These are phyloP conservation scores for Boletales sp. DNA, from an alignment of 768 basidiomycete species.

Conservation along the genomic window DNA sequence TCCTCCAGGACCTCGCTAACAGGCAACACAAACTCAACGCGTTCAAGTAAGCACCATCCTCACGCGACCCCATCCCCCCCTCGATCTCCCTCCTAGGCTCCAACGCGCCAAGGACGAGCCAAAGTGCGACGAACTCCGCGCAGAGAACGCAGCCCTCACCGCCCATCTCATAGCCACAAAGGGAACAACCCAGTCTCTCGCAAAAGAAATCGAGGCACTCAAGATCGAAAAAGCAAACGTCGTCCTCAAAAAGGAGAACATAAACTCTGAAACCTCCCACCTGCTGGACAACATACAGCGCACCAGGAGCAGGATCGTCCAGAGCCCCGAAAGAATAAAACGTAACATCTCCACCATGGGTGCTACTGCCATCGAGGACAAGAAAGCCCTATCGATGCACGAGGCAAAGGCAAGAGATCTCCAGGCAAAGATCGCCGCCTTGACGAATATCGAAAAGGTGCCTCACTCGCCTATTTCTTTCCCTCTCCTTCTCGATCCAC, in stretches of 20 bases:
- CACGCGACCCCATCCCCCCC: neutral
- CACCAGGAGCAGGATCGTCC: slow-evolving; percentile 75
- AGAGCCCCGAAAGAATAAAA: slow-evolving; percentile 88
- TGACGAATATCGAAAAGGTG: slow-evolving; percentile 76
- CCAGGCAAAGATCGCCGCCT: slow-evolving; percentile 65
- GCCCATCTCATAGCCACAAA: slow-evolving; percentile 69
- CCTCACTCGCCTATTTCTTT: neutral
- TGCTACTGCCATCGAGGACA: slow-evolving; percentile 63
- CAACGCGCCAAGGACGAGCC: slow-evolving; percentile 70
- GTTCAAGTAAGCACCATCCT: slow-evolving; percentile 47
- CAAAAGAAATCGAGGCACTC: slow-evolving; percentile 65
- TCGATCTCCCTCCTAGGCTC: slow-evolving; percentile 36
- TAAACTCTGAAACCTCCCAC: slow-evolving; percentile 57
- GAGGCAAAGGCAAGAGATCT: slow-evolving; percentile 78
- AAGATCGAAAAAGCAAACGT: slow-evolving; percentile 68
- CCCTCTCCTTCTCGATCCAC: neutral
- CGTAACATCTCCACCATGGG: slow-evolving; percentile 79
- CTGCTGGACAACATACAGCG: slow-evolving; percentile 60
- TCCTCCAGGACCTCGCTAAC: slow-evolving; percentile 45
- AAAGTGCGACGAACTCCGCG: slow-evolving; percentile 52
- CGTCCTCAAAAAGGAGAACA: slow-evolving; percentile 64
- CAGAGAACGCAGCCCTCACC: slow-evolving; percentile 59
- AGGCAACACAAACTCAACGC: slow-evolving; percentile 49
- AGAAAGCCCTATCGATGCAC: slow-evolving; percentile 56
- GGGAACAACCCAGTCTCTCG: slow-evolving; percentile 53